Evolutionary conservation across 2,329 filamentous ascomycete species (phyloP), one percentile per base, ranked within the genome.

Genomic region (Talaromyces marneffei): DNA sequence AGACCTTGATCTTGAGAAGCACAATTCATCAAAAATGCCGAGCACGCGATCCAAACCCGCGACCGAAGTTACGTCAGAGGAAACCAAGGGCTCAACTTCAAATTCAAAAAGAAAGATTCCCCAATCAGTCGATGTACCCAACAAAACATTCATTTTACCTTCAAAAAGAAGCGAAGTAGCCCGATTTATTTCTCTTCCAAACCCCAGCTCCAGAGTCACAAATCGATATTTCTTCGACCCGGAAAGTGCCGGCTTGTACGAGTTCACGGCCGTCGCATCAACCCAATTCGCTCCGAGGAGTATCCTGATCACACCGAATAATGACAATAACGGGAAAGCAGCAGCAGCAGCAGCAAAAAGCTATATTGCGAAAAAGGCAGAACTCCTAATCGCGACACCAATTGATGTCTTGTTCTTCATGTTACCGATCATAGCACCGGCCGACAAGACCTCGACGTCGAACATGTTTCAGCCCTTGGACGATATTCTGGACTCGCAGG

Each of bases 351-450:
- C n/a, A 60, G 5, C 59, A 35, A 37, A 62, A 56, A 33, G 64
- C 12, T 84, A 84, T 66, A 76, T 91, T 25, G 82, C 86, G 35
- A 86, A 87, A 68, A 82, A 81, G 46, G 86, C 91, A 35, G 86
- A 92, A 63, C 77, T 97, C n/a, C 88, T 89, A 68, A 77, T 97
- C 62, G 91, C 93, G 8, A 96, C 94, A 1, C 84, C 86, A 1
- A 80, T 96, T 59, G 94, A 99, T 73, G 83, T 90, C 4, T 71
- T 97, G 2, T 97, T 97, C 77, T 80, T 97, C 56, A 72, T 96
- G 3, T 79, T 97, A 1, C 89, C 93, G 0, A 83, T 87, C 3
- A 81, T 97, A 1, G 77, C 79, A 1, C 74, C 84, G 40, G 68
- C 72, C 10, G 77, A 79, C 25, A 78, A 58, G 76, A 79, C 69